Evolutionary conservation across 441 rosid species (phyloP).

Genomic region (Breynia disticha): DNA sequence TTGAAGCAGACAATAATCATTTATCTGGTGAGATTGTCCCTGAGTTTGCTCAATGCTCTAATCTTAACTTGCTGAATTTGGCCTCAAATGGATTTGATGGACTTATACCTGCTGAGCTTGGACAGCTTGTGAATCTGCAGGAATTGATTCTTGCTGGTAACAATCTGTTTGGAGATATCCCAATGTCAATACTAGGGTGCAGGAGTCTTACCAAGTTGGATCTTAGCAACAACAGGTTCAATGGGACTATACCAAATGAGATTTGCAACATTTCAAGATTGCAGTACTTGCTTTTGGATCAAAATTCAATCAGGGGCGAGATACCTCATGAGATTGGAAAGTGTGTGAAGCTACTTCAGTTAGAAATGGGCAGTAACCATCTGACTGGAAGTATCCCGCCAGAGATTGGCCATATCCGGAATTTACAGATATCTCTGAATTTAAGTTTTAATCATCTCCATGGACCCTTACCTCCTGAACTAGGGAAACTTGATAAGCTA

Average conservation of each 20-base stretch:
- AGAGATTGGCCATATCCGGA: constrained; percentile 77
- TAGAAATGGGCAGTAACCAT: constrained; percentile 70
- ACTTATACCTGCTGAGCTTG: constrained; percentile 54
- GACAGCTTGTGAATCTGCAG: constrained; percentile 68
- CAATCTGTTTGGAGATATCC: constrained; percentile 67
- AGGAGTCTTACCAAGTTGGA: constrained; percentile 91
- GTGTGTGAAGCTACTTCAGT: constrained; percentile 67
- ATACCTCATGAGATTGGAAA: constrained; percentile 89
- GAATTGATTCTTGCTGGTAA: constrained; percentile 87
- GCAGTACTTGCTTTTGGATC: constrained; percentile 72
- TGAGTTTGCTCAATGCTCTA: constrained; percentile 66
- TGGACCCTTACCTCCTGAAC: constrained; percentile 65
- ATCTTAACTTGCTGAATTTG: constrained; percentile 74
- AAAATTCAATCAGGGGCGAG: constrained; percentile 75
- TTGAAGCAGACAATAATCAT: constrained; percentile 76
- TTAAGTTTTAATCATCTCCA: constrained; percentile 87
- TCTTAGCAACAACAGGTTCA: constrained; percentile 68
- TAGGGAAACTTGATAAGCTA: constrained; percentile 87
- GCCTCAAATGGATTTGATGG: constrained; percentile 82
- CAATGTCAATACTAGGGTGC: constrained; percentile 55
- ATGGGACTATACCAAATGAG: constrained; percentile 64
- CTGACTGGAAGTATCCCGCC: constrained; percentile 81
- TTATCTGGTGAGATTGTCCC: constrained; percentile 76
- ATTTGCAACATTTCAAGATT: constrained; percentile 72
- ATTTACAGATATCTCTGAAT: constrained; percentile 82